Evolutionary conservation across 805 yeast genomes (phyloP), one percentile per base, ranked within the genome.

Genomic region (Saccharomycopsis javanensis): DNA sequence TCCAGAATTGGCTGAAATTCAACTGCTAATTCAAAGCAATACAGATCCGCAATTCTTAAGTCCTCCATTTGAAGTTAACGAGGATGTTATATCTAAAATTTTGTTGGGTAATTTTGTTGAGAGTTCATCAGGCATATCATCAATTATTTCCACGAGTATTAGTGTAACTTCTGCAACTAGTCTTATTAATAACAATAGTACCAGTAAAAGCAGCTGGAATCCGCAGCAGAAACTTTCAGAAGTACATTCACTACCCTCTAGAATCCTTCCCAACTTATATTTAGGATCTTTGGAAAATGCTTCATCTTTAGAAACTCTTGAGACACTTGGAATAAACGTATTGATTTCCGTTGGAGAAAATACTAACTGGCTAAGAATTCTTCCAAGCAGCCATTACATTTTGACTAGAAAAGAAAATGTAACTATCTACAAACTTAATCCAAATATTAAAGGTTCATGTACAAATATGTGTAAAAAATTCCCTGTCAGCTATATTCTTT

Each of bases 221-320:
- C 13, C 35, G 10, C 28, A 3, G 2, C 28, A 42, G 10, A 7
- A 10, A 10, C 5, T 42, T 10, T 42, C 48, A 4, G 48, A 42
- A 42, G 23, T 42, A 20, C 28, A 20, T 25, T 52, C 58, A 1
- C 67, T 92, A 25, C 98, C 98, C 1, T 89, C 97, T 0, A 73
- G 87, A 55, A 85, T 92, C 3, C 70, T 91, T 55, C 87, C 92
- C 1, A 91, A 91, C 68, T 69, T 92, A 60, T 92, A 90, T 65
- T 73, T 92, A 55, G 98, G 98, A 0, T 84, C 94, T 2, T 72
- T 90, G 56, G 79, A 71, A 51, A 97, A 92, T 71, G 97, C 97
- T 3, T 82, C 82, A 57, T 80, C 83, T 62, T 76, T 85, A 5
- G 79, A 81, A 2, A 69, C 92, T 62, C 72, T 92, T 56, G 69